These are phyloP conservation scores for Globisporangium heterothallicum DNA, from an alignment of 352 stramenopile genomes.

Conservation along the genomic window DNA sequence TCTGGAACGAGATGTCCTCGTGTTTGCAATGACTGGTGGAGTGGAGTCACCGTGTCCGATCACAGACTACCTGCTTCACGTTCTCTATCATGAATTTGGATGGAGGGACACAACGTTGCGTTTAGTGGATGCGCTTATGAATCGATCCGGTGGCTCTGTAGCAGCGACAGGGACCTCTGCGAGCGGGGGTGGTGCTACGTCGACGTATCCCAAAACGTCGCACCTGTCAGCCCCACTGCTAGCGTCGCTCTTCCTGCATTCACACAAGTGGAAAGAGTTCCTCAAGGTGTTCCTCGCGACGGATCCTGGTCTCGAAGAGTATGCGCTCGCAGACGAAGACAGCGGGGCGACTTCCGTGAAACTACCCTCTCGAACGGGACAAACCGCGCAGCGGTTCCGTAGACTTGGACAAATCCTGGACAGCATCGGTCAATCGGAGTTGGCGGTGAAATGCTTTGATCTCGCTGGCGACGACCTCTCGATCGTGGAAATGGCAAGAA, in stretches of 20 bases:
- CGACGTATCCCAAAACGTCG: conserved; percentile 37
- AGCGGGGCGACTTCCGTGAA: conserved; percentile 32
- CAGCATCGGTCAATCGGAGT: conserved; percentile 42
- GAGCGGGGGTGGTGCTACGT: conserved; percentile 10
- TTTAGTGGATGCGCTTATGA: conserved; percentile 31
- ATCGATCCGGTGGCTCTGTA: conserved; percentile 12
- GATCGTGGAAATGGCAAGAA: conserved; percentile 42
- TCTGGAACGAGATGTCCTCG: conserved; percentile 55
- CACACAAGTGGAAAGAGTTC: conserved; percentile 51
- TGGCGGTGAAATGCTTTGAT: conserved; percentile 61
- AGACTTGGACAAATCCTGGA: conserved; percentile 40
- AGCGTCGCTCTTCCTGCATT: conserved; percentile 44
- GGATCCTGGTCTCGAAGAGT: conserved; percentile 65
- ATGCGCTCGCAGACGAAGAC: conserved; percentile 46
- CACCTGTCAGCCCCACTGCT: conserved; percentile 34
- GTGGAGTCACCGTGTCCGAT: conserved; percentile 40
- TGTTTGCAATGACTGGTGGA: conserved; percentile 39
- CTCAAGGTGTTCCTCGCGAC: conserved; percentile 38
- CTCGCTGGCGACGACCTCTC: conserved; percentile 62
- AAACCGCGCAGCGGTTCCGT: conserved; percentile 29
- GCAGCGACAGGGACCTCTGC: background rate
- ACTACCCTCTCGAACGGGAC: conserved; percentile 49
- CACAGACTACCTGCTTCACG: conserved; percentile 32
- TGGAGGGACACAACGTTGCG: conserved; percentile 55
- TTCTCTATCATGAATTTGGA: conserved; percentile 46